Percentiles rank a stretch among this genome's conserved stretches.
Conservation (phyloP, 345 rosid genomes). For the Gossypium raimondii region DNA sequence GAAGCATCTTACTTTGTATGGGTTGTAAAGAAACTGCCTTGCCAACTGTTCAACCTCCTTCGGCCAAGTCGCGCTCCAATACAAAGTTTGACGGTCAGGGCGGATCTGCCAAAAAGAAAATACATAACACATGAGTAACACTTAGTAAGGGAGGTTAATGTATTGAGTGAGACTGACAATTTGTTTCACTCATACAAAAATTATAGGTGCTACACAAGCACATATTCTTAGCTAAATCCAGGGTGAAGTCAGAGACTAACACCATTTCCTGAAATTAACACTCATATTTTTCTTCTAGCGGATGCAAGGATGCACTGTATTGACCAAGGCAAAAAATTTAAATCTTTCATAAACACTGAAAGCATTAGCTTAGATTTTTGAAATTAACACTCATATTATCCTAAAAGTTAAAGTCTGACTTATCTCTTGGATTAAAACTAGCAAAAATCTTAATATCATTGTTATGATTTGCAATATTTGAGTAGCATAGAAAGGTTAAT, state of each 20-base stretch:
- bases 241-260: neutral
- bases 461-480: neutral
- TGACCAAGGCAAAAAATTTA: neutral
- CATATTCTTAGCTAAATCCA: neutral
- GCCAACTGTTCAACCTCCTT: slow-evolving; percentile 95
- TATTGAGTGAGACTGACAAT: slow-evolving; percentile 1
- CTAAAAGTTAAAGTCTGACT: neutral
- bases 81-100: slow-evolving; percentile 93
- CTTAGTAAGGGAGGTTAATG: neutral
- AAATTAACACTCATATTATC: neutral
- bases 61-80: slow-evolving; percentile 99
- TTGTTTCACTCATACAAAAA: neutral
- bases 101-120: slow-evolving; percentile 55
- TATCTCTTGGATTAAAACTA: neutral
- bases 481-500: neutral
- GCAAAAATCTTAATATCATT: neutral
- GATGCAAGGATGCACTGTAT: neutral
- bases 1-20: slow-evolving; percentile 74
- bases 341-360: neutral
- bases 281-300: neutral
- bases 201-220: neutral
- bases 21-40: slow-evolving; percentile 81
- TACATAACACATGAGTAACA: slow-evolving; percentile 10
- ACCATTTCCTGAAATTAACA: neutral
- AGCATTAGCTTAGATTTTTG: neutral